These are phyloP conservation scores for Samsoniella hepiali DNA, from an alignment of 2,329 filamentous ascomycete genomes.

Conservation along the genomic window DNA sequence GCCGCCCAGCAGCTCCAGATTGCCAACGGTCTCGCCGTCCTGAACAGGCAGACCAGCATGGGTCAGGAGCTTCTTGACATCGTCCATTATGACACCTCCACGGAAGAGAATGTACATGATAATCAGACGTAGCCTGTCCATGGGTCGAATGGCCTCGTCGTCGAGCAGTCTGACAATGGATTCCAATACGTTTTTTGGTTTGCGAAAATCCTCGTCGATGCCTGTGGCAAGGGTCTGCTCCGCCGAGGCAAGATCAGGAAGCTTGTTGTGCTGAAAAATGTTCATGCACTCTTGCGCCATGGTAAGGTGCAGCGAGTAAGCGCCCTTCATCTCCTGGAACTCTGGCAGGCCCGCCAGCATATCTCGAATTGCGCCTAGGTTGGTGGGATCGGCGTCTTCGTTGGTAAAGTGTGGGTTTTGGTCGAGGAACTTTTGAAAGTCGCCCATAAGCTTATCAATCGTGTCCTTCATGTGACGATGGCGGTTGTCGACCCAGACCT, in stretches of 20 bases:
- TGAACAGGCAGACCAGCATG: constrained; percentile 76
- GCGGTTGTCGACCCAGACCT: constrained; percentile 91
- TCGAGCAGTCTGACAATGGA: constrained; percentile 85
- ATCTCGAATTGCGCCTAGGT: constrained; percentile 87
- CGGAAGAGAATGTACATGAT: constrained; percentile 82
- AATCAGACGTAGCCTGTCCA: constrained; percentile 80
- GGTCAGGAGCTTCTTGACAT: constrained; percentile 77
- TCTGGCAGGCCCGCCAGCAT: constrained; percentile 95
- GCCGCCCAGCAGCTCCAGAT: constrained; percentile 78
- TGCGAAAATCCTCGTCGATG: constrained; percentile 86
- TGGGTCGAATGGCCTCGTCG: constrained; percentile 67
- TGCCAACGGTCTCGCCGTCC: constrained; percentile 70
- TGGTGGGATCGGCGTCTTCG: constrained; percentile 64
- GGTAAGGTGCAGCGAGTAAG: constrained; percentile 87
- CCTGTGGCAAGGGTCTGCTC: constrained; percentile 93
- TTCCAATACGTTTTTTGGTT: constrained; percentile 84
- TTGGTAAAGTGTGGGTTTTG: constrained; percentile 92
- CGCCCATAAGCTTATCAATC: constrained; percentile 85
- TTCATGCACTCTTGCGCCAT: constrained; percentile 99
- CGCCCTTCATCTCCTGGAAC: constrained; percentile 92
- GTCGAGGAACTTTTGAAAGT: constrained; percentile 88
- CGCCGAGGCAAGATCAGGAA: constrained; percentile 80
- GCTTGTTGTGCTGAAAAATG: constrained; percentile 78
- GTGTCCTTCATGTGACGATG: constrained; percentile 98
- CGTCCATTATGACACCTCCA: constrained; percentile 78